Conservation (phyloP, 441 rosid species). For the Adansonia madagascariensis region DNA sequence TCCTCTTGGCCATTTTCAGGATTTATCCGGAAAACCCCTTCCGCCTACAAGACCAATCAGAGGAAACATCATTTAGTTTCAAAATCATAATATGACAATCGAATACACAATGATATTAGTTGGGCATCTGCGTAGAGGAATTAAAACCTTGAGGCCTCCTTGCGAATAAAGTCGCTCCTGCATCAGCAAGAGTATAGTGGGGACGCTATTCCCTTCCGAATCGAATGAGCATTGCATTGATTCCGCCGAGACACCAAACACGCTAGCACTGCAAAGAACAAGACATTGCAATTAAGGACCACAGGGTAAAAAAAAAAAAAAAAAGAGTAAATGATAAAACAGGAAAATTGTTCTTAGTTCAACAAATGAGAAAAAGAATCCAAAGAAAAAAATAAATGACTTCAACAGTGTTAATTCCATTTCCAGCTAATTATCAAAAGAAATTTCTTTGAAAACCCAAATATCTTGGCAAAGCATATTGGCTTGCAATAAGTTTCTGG, state of each 20-base stretch:
- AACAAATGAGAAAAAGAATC: slow-evolving; percentile 2
- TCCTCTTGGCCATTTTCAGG: slow-evolving; percentile 79
- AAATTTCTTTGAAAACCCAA: neutral
- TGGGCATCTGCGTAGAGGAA: neutral
- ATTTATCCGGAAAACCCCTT: slow-evolving; percentile 74
- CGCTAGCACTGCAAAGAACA: slow-evolving; percentile 55
- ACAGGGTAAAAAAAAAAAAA: neutral
- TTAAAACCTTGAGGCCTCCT: slow-evolving; percentile 62
- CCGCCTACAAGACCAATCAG: slow-evolving; percentile 46
- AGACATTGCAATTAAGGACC: slow-evolving; percentile 21
- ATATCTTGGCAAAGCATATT: neutral
- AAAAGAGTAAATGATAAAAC: neutral
- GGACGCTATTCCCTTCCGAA: slow-evolving; percentile 65
- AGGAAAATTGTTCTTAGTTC: neutral
- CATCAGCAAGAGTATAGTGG: slow-evolving; percentile 76
- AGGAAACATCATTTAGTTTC: slow-evolving; percentile 16
- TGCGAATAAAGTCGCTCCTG: slow-evolving; percentile 64
- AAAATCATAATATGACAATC: slow-evolving; percentile 4
- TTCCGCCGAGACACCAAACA: slow-evolving; percentile 79
- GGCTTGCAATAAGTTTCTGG: neutral
- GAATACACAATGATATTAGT: neutral
- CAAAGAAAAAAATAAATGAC: neutral
- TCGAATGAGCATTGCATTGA: slow-evolving; percentile 77
- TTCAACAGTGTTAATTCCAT: neutral
- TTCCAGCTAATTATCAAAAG: slow-evolving; percentile 9